Evolutionary conservation across 306 rosid genomes (phyloP).

Genomic region (Cicer cuneatum): DNA sequence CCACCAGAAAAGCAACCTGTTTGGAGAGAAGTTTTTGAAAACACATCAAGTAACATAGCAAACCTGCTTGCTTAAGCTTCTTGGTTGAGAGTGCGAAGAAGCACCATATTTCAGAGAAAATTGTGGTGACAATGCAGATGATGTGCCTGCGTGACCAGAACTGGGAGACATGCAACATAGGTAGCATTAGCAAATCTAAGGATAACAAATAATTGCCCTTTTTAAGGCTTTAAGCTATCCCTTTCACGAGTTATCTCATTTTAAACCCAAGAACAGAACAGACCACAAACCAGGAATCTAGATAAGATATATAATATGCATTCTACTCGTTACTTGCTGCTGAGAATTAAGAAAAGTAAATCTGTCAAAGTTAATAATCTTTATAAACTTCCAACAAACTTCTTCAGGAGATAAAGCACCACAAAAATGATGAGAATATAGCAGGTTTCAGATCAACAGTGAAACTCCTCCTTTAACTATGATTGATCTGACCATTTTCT

Average conservation of each 20-base stretch:
- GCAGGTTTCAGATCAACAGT: neutral
- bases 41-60: neutral
- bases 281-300: conserved; percentile 2
- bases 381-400: conserved; percentile 15
- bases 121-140: neutral
- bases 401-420: conserved; percentile 1
- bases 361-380: neutral
- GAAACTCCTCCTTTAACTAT: neutral
- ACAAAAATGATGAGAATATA: neutral
- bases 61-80: neutral
- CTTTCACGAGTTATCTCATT: neutral
- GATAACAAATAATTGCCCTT: neutral
- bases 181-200: neutral
- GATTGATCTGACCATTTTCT: neutral
- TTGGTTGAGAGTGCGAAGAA: neutral
- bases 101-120: neutral
- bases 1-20: neutral
- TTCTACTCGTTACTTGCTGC: conserved; percentile 12
- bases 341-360: conserved; percentile 13
- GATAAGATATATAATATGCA: neutral
- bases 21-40: neutral
- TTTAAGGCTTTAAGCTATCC: neutral
- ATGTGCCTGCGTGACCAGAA: neutral
- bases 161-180: neutral
- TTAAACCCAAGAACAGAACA: neutral